A percentile compares a stretch with the other conserved stretches of the same genome.
Evolutionary conservation across 2,329 filamentous ascomycete genomes (phyloP).

Genomic region (Aspergillus sp.): DNA sequence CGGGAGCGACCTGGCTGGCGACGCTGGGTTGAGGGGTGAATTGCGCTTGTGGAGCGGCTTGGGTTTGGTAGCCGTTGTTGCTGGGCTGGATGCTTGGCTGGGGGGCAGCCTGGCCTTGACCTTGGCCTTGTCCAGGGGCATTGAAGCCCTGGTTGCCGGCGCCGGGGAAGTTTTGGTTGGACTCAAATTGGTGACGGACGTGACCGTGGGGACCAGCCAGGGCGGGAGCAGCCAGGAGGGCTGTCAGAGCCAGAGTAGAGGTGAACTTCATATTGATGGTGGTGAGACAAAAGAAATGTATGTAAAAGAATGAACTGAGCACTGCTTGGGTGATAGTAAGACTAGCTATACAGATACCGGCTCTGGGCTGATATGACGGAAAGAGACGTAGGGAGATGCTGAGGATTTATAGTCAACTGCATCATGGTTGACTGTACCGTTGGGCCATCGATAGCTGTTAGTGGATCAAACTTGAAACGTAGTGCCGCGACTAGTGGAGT

Average conservation of each 20-base stretch:
- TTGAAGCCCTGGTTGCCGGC: background rate
- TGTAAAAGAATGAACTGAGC: background rate
- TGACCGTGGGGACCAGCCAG: slow-evolving; percentile 5
- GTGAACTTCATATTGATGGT: slow-evolving; percentile 5
- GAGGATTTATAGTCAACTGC: background rate
- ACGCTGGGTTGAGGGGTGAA: background rate
- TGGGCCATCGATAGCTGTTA: background rate
- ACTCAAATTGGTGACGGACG: background rate
- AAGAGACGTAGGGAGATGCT: background rate
- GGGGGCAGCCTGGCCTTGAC: background rate
- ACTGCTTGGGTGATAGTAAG: background rate
- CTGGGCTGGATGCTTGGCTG: background rate
- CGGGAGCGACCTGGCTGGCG: background rate
- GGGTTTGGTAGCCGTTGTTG: background rate
- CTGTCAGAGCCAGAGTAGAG: slow-evolving; percentile 6
- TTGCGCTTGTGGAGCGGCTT: background rate
- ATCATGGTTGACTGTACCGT: background rate
- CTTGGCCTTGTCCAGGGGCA: background rate
- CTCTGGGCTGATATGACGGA: background rate
- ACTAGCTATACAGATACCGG: background rate
- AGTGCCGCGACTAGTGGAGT: background rate
- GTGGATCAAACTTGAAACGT: background rate
- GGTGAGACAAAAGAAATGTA: background rate
- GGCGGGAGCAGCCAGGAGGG: slow-evolving; percentile 8
- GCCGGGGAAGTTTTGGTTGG: background rate